A percentile compares a stretch with the other conserved stretches of the same genome.
Conservation (phyloP, 306 rosid genomes). For the Bauhinia variegata region DNA sequence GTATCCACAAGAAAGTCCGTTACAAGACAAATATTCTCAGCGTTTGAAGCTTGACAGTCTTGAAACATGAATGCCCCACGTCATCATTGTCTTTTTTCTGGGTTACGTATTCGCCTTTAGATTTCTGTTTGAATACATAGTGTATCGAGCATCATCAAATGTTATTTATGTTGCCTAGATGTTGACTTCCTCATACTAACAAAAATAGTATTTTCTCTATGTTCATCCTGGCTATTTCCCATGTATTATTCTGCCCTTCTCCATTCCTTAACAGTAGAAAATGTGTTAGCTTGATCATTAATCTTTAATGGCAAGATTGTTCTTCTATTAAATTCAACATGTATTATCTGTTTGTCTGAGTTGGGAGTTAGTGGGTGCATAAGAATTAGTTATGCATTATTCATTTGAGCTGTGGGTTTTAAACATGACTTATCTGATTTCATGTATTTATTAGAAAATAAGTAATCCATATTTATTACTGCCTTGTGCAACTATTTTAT, state of each 20-base stretch:
- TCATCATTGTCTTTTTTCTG: not conserved
- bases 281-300: not conserved
- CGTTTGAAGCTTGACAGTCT: not conserved
- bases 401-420: slow-evolving; percentile 5
- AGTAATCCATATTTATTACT: not conserved
- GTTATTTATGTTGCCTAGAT: not conserved
- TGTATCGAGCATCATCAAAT: no score
- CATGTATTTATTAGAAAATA: slow-evolving; percentile 1
- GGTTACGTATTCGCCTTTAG: not conserved
- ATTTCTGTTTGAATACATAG: not conserved
- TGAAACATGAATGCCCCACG: not conserved
- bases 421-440: not conserved
- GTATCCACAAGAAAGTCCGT: not conserved
- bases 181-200: not conserved
- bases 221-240: not conserved
- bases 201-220: no score
- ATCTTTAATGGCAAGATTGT: not conserved
- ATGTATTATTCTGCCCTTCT: not conserved
- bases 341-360: not conserved
- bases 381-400: slow-evolving; percentile 8
- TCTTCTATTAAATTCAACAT: not conserved
- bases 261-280: not conserved
- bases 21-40: not conserved
- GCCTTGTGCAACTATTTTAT: not conserved
- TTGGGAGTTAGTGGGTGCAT: not conserved